These are phyloP conservation scores for Nemania diffusa DNA, from an alignment of 2,329 filamentous ascomycete genomes.

Conservation along the genomic window DNA sequence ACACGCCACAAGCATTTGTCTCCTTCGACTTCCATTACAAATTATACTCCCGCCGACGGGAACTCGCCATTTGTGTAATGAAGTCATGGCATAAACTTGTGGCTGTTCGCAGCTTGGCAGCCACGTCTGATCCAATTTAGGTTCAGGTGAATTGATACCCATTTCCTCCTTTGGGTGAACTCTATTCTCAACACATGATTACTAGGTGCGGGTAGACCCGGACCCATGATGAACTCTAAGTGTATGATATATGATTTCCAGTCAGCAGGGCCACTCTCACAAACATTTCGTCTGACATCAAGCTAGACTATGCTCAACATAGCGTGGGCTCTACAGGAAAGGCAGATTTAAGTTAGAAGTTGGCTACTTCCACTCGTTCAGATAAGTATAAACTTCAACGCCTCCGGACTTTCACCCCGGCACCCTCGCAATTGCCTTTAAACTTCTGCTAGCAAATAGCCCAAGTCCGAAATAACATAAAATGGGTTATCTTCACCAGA, in stretches of 20 bases:
- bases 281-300: background rate
- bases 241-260: background rate
- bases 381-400: background rate
- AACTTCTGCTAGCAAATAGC: background rate
- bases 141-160: slow-evolving; percentile 21
- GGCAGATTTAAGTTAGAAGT: background rate
- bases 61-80: background rate
- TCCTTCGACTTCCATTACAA: background rate
- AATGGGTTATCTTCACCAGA: background rate
- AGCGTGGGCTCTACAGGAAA: background rate
- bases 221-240: too few species aligned
- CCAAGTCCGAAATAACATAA: background rate
- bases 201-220: background rate
- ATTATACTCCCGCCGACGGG: background rate
- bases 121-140: background rate
- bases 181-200: background rate
- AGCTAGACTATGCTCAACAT: background rate
- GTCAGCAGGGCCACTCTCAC: background rate
- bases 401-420: background rate
- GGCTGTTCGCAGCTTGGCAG: background rate
- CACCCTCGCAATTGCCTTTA: background rate
- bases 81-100: background rate
- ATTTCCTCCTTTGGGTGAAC: background rate
- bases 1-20: slow-evolving; percentile 12
- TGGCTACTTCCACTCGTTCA: background rate